Base-by-base conservation (phyloP, 2,329 filamentous ascomycete species). In the Calonectria hawksworthii region DNA sequence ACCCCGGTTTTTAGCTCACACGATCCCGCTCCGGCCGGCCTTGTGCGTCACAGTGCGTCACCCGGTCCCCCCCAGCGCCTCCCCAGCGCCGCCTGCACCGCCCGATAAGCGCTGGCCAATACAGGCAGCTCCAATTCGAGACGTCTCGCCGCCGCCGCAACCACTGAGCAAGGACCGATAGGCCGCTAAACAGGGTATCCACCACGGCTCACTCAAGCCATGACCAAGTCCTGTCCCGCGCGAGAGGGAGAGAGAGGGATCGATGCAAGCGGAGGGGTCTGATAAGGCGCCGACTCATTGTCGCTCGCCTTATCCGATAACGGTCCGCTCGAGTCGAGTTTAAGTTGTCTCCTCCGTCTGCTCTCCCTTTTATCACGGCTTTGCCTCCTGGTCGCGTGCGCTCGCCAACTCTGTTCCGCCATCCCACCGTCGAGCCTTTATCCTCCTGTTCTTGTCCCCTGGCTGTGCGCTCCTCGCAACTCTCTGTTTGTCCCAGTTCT, bases 31-130 rank as follows among this genome's bases (percentile, higher is more conserved):
- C 70, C 75, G 54, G 65, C 56, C 51, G 65, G 63, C 51, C 68
- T 54, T 51, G 72, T 80, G 74, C 78, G 77, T 80, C 77, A 81
- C 75, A 70, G 71, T 63, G 72, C 72, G 69, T 68, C 61, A 65
- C 61, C 68, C 28, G 38, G 34, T n/a, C 50, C 56, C 59, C 38
- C 38, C 38, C 44, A 44, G 41, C 44, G 21, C 21, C 44, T 10
- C 10, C 21, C 51, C 51, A 38, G 30, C 44, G 44, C 28, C 32
- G 65, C 32, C 65, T 44, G 56, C 50, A 47, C 51, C 50, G 56
- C 67, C 51, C 47, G 78, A 80, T 80, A 80, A 81, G 79, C 74
- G 61, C 65, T 75, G 74, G 77, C 79, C 79, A 80, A 81, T 80
- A 68, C 77, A 74, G 50, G 65, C 72, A 41, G 70, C 59, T 73